Conservation (phyloP, 805 yeast genomes). For the Ogataea paradorogensis region DNA sequence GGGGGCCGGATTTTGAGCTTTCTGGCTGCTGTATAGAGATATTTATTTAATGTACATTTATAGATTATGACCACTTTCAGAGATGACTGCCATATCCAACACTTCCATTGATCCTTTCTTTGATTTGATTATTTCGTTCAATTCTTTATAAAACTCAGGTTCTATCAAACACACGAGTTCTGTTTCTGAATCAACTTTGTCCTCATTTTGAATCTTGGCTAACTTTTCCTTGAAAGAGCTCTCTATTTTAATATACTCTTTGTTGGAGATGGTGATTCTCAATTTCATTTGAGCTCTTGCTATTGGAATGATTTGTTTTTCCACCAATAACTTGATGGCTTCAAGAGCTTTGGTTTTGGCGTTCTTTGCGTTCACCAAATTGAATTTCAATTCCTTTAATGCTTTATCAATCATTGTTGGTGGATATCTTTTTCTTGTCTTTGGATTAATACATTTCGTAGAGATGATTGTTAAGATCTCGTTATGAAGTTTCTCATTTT, state of each 20-base stretch:
- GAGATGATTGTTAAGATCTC: slow-evolving; percentile 82
- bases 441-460: slow-evolving; percentile 89
- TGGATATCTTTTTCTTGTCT: slow-evolving; percentile 85
- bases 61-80: slow-evolving; percentile 42
- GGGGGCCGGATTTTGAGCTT: slow-evolving; percentile 48
- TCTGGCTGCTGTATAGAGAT: slow-evolving; percentile 6
- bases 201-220: slow-evolving; percentile 32
- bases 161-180: slow-evolving; percentile 66
- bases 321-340: slow-evolving; percentile 74
- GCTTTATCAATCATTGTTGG: slow-evolving; percentile 93
- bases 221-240: slow-evolving; percentile 27
- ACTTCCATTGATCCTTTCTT: slow-evolving; percentile 75
- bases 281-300: slow-evolving; percentile 94
- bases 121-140: slow-evolving; percentile 59
- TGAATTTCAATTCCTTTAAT: slow-evolving; percentile 71
- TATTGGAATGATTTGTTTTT: slow-evolving; percentile 83
- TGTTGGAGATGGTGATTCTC: slow-evolving; percentile 54
- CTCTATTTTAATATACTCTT: slow-evolving; percentile 45
- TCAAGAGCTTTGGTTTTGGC: slow-evolving; percentile 90
- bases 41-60: slow-evolving; percentile 5
- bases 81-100: slow-evolving; percentile 83
- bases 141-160: slow-evolving; percentile 74
- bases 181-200: slow-evolving; percentile 15
- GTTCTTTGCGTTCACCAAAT: slow-evolving; percentile 52
- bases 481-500: slow-evolving; percentile 50